These are phyloP conservation scores for Clavulina sp. DNA, from an alignment of 768 basidiomycete genomes.

Conservation along the genomic window DNA sequence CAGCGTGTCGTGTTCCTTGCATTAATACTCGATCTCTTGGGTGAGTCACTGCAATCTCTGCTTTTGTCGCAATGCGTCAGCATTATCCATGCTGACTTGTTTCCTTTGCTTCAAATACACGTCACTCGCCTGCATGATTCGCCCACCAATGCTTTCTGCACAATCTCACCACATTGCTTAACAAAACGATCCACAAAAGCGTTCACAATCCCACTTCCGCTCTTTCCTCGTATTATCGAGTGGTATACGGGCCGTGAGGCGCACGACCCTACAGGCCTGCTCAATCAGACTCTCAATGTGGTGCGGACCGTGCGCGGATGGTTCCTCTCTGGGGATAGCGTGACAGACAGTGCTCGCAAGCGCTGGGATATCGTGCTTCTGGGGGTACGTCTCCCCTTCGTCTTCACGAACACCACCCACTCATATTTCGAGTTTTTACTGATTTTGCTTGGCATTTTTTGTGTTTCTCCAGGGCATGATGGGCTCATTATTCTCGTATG, in stretches of 20 bases:
- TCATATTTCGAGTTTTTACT: not conserved
- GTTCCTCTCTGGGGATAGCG: slow-evolving; percentile 21
- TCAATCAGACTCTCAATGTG: slow-evolving; percentile 48
- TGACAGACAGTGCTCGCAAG: slow-evolving; percentile 16
- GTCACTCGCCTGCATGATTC: too few species aligned
- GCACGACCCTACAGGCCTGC: slow-evolving; percentile 48
- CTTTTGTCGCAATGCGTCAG: not conserved
- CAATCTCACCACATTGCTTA: too few species aligned
- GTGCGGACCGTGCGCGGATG: slow-evolving; percentile 46
- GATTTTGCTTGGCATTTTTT: not conserved
- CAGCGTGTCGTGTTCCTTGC: slow-evolving; percentile 80
- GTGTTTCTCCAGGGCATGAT: slow-evolving; percentile 47
- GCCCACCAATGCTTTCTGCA: too few species aligned
- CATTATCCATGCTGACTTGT: not conserved
- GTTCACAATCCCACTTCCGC: slow-evolving; percentile 87
- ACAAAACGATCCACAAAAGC: slow-evolving; percentile 26
- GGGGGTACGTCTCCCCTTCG: slow-evolving; percentile 26
- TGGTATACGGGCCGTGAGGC: slow-evolving; percentile 79
- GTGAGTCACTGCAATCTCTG: slow-evolving; percentile 21
- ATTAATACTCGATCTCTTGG: slow-evolving; percentile 73
- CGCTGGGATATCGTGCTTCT: slow-evolving; percentile 91
- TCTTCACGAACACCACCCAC: not conserved
- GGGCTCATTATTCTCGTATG: slow-evolving; percentile 77
- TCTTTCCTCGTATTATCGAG: slow-evolving; percentile 94
- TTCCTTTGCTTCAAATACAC: slow-evolving; percentile 3